Conservation (phyloP, 164 flowering plant species). For the Tetrastigma voinierianum region DNA sequence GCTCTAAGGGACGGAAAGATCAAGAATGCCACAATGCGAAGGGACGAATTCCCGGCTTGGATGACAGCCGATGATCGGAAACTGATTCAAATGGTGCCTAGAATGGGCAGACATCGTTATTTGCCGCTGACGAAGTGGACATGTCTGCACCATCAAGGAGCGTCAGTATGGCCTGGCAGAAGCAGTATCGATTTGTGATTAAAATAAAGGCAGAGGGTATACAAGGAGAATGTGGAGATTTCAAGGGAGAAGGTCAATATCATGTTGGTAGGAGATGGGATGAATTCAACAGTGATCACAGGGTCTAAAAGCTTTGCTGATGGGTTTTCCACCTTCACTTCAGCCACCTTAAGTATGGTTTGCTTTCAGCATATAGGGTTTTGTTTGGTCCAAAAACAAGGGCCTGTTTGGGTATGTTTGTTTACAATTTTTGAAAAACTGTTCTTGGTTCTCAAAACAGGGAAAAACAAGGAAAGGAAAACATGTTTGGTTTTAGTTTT, state of each 20-base stretch:
- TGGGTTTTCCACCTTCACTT: conserved; percentile 50
- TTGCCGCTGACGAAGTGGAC: conserved; percentile 48
- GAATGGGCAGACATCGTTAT: conserved; percentile 21
- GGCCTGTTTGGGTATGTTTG: not conserved
- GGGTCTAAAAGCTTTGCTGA: conserved; percentile 39
- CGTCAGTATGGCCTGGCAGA: conserved; percentile 31
- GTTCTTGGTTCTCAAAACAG: too few relatives aligned
- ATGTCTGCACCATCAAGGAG: conserved; percentile 27
- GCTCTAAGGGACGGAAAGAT: not conserved
- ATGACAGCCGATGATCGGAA: conserved; percentile 19
- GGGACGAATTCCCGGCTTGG: conserved; percentile 21
- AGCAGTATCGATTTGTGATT: conserved; percentile 38
- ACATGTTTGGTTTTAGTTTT: too few relatives aligned
- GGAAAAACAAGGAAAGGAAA: too few relatives aligned
- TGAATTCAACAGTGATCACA: conserved; percentile 39
- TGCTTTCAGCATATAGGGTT: too few relatives aligned
- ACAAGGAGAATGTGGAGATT: conserved; percentile 48
- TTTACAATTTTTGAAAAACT: too few relatives aligned
- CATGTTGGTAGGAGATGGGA: conserved; percentile 60
- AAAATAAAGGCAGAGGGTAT: conserved; percentile 50
- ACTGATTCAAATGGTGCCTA: conserved; percentile 16
- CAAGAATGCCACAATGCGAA: not conserved
- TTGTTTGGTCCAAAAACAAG: not conserved
- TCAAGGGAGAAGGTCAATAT: conserved; percentile 40
- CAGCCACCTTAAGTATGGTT: conserved; percentile 55